Conservation (phyloP, 139 green algal genomes). For the Coccomyxa sp. region DNA sequence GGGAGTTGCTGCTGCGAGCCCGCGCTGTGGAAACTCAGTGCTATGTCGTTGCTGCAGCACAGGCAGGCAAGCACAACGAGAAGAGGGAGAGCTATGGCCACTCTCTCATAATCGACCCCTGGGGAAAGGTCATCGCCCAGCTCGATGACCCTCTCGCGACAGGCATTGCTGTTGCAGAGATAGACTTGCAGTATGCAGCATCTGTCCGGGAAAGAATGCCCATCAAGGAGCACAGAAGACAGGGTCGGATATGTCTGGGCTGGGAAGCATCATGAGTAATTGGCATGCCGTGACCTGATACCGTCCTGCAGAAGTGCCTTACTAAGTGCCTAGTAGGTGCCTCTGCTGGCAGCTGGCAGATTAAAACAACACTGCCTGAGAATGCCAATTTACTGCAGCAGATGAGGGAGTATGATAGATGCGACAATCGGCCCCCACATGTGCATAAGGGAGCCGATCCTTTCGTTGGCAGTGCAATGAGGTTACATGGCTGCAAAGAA, state of each 20-base stretch:
- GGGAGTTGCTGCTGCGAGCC: constrained; percentile 91
- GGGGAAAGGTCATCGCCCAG: constrained; percentile 74
- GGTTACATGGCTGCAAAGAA: no score
- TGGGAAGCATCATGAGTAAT: background rate
- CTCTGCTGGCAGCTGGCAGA: no score
- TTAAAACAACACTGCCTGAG: no score
- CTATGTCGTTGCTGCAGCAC: constrained; percentile 90
- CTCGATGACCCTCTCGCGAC: constrained; percentile 67
- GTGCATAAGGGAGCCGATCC: no score
- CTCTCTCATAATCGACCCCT: constrained; percentile 87
- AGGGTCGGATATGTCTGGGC: constrained; percentile 10
- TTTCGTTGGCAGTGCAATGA: no score
- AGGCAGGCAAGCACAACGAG: constrained; percentile 84
- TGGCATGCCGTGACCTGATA: no score
- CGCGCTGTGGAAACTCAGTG: constrained; percentile 86
- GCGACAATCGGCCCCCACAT: no score
- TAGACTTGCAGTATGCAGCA: constrained; percentile 45
- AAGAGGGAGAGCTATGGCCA: constrained; percentile 89
- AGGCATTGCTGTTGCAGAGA: constrained; percentile 70
- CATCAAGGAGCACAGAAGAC: constrained; percentile 12
- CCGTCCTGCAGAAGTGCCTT: no score
- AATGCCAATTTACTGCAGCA: no score
- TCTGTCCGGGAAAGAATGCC: constrained; percentile 14
- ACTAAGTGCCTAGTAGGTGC: no score
- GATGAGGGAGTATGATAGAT: no score